These are phyloP conservation scores for Phoma herbarum DNA, from an alignment of 2,329 filamentous ascomycete genomes.

Conservation along the genomic window DNA sequence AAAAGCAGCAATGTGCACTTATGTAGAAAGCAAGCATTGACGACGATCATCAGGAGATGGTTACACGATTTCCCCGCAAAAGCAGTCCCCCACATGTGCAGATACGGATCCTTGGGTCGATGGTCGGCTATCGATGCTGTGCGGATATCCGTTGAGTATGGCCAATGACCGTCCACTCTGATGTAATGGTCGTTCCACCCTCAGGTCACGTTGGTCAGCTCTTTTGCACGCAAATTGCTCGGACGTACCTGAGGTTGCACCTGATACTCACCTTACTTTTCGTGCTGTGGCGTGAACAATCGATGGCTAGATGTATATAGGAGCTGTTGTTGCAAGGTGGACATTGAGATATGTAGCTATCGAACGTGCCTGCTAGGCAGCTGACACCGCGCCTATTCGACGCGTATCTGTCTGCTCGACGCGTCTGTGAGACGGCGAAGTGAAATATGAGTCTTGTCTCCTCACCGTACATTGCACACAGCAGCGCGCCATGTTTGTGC, in stretches of 20 bases:
- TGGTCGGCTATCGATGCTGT: conserved; percentile 23
- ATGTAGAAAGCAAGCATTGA: conserved; percentile 48
- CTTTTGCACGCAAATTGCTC: conserved; percentile 22
- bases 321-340: conserved; percentile 5
- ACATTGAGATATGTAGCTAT: not conserved
- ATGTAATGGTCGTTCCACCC: conserved; percentile 40
- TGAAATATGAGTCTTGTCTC: conserved; percentile 16
- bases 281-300: conserved; percentile 10
- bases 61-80: conserved; percentile 16
- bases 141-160: conserved; percentile 12
- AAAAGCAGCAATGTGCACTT: conserved; percentile 54
- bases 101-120: conserved; percentile 1
- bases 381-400: conserved; percentile 28
- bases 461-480: conserved; percentile 18
- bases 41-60: conserved; percentile 13
- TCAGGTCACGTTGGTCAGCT: conserved; percentile 46
- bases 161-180: conserved; percentile 15
- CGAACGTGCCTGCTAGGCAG: conserved; percentile 13
- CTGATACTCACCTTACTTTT: conserved; percentile 10
- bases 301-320: conserved; percentile 12
- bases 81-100: conserved; percentile 5
- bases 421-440: conserved; percentile 20
- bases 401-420: conserved; percentile 20
- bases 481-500: conserved; percentile 20
- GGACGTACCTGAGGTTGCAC: not conserved